These are phyloP conservation scores for Drechslerella dactyloides DNA, from an alignment of 2,329 filamentous ascomycete species.

Conservation along the genomic window DNA sequence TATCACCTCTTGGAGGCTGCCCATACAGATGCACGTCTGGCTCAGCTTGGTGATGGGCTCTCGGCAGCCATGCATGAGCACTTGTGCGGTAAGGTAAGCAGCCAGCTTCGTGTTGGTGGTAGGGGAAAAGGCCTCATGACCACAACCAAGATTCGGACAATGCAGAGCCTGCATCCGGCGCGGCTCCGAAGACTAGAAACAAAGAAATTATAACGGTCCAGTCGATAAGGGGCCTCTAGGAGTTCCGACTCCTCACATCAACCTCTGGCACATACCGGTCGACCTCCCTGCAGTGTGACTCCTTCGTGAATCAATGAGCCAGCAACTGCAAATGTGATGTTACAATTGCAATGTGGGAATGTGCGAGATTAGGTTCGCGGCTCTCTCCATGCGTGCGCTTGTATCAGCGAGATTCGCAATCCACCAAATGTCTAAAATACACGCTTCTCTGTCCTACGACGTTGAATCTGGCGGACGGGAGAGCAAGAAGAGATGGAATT, in stretches of 20 bases:
- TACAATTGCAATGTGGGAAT: no score
- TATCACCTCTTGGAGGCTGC: constrained; percentile 14
- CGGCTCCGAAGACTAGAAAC: constrained; percentile 41
- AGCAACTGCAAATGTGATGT: no score
- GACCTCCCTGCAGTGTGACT: no score
- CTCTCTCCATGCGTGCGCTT: no score
- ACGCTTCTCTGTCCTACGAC: not conserved
- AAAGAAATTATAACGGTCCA: constrained; percentile 32
- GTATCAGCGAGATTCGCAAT: no score
- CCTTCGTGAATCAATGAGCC: not conserved
- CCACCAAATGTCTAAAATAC: no score
- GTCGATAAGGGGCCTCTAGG: constrained; percentile 18
- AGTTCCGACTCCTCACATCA: constrained; percentile 37
- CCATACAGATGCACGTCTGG: constrained; percentile 14
- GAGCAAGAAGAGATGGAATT: constrained; percentile 38
- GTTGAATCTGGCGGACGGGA: constrained; percentile 26
- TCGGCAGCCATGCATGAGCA: not conserved
- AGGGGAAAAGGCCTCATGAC: constrained; percentile 47
- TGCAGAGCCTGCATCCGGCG: constrained; percentile 45
- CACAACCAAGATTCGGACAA: constrained; percentile 36
- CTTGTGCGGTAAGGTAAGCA: not conserved
- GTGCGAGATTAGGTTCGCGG: no score
- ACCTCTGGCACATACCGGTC: constrained; percentile 14
- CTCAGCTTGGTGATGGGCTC: constrained; percentile 7
- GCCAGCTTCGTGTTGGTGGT: constrained; percentile 11